phyloP scores from a whole-genome alignment of 441 rosid species.

The Sinapis alba region DNA sequence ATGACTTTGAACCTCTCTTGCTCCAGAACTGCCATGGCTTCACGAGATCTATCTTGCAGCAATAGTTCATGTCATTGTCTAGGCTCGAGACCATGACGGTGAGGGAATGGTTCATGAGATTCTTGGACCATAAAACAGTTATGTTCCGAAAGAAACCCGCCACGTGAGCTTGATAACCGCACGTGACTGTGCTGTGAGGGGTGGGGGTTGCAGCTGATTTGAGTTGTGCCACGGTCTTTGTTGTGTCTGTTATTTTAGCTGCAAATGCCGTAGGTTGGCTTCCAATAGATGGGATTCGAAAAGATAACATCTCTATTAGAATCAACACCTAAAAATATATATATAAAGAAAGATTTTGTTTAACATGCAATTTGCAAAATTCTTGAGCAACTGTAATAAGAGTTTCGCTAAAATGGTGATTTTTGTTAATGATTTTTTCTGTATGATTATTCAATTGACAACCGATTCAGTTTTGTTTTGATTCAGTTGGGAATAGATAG shows the following conservation, averaged over 20 bases:
- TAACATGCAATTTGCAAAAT: neutral
- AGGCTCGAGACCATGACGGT: conserved; percentile 64
- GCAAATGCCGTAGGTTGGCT: conserved; percentile 30
- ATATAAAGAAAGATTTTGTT: conserved; percentile 10
- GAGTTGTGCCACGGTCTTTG: conserved; percentile 37
- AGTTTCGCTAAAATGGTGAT: conserved; percentile 10
- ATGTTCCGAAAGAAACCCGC: conserved; percentile 39
- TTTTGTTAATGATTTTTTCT: neutral
- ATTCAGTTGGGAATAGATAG: conserved; percentile 7
- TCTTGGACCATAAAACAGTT: conserved; percentile 71
- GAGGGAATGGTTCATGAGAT: conserved; percentile 69
- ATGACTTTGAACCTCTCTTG: conserved; percentile 76
- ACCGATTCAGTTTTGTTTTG: conserved; percentile 22
- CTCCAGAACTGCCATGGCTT: conserved; percentile 96
- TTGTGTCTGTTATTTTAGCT: conserved; percentile 34
- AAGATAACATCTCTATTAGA: conserved; percentile 33
- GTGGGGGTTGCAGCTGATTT: conserved; percentile 38
- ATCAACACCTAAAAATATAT: neutral
- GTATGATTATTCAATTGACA: neutral
- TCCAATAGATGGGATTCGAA: conserved; percentile 34
- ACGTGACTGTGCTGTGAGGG: conserved; percentile 40
- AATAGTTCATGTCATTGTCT: conserved; percentile 49
- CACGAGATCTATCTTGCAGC: conserved; percentile 71
- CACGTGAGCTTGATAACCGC: conserved; percentile 43
- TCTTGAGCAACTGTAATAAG: neutral